phyloP scores from a whole-genome alignment of 192 early-diverging fungal species.

The Umbelopsis isabellina region DNA sequence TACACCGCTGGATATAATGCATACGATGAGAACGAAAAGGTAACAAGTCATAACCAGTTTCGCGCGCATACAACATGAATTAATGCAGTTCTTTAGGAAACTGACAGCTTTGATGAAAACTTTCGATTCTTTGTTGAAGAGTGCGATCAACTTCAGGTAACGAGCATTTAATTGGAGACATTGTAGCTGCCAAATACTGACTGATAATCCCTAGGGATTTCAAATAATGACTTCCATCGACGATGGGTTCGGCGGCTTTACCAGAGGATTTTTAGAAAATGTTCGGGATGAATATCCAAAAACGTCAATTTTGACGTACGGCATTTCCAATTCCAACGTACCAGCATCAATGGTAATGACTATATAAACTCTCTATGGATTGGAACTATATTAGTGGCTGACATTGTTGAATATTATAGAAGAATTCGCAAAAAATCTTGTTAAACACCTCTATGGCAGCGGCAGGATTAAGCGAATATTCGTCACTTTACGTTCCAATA shows the following conservation, averaged over 20 bases:
- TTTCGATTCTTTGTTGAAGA: constrained; percentile 58
- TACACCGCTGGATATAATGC: constrained; percentile 52
- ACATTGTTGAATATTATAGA: constrained; percentile 5
- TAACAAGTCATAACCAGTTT: background rate
- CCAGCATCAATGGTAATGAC: background rate
- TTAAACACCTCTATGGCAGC: constrained; percentile 47
- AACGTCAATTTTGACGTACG: constrained; percentile 60
- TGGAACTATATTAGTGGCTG: background rate
- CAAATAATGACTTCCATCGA: constrained; percentile 66
- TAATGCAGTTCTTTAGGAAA: constrained; percentile 38
- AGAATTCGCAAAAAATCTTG: constrained; percentile 38
- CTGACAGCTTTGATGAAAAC: constrained; percentile 55
- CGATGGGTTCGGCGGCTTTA: constrained; percentile 76
- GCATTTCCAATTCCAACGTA: constrained; percentile 25
- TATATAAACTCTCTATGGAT: background rate
- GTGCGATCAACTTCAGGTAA: constrained; percentile 57
- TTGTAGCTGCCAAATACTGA: background rate
- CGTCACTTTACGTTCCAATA: constrained; percentile 57
- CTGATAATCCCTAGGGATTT: constrained; percentile 58
- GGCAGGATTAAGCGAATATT: constrained; percentile 43
- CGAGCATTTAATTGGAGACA: background rate
- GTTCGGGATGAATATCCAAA: constrained; percentile 77
- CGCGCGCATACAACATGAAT: background rate
- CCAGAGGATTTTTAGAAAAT: constrained; percentile 55
- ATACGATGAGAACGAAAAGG: constrained; percentile 54